Base-by-base conservation (phyloP, 2,329 filamentous ascomycete genomes). In the Atkinsonella hypoxylon region DNA sequence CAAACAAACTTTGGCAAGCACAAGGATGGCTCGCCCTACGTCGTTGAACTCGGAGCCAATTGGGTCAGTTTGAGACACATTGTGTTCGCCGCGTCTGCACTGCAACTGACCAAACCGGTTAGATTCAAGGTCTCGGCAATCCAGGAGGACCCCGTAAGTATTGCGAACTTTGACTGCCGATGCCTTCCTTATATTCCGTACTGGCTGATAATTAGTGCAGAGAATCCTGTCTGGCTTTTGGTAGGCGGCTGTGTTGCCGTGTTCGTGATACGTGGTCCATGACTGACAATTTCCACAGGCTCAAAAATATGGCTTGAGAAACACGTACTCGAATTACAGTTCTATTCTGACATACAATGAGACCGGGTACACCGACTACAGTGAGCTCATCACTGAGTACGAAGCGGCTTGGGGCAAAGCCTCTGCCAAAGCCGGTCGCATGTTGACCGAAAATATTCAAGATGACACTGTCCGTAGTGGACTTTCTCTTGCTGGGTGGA, bases 11-110 rank as follows among this genome's bases (percentile, higher is more conserved):
- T 85, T 57, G 81, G 81, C 4, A 64, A 69, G 15, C 61, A 65
- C 3, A 36, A 64, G 0, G 67, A 76, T 36, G 78, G 78, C 0
- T 67, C 72, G 0, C 73, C 77, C 0, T 81, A 79, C 53, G 71
- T 69, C 0, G 69, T 87, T 10, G 83, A 86, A 61, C 65, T 83
- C 0, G 83, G 83, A 2, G 82, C 83, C 7, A 87, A 86, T 54
- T 87, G 83, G 83, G 62, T 73, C 26, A 53, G 46, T 12, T 18
- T 43, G 12, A 20, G 12, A 15, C 40, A n/a, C 3, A 10, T 20
- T 36, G 6, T 17, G 20, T 8, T 38, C 34, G 38, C 9, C 15
- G 8, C 18, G 31, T n/a, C 8, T 10, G 31, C 31, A 18, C 17
- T 51, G n/a, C 26, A 26, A 54, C 55, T 32, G 11, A 47, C 2